A percentile compares a stretch with the other conserved stretches of the same genome.
Conservation (phyloP, 371 early-diverging fungal genomes). For the Lichtheimia ornata region DNA sequence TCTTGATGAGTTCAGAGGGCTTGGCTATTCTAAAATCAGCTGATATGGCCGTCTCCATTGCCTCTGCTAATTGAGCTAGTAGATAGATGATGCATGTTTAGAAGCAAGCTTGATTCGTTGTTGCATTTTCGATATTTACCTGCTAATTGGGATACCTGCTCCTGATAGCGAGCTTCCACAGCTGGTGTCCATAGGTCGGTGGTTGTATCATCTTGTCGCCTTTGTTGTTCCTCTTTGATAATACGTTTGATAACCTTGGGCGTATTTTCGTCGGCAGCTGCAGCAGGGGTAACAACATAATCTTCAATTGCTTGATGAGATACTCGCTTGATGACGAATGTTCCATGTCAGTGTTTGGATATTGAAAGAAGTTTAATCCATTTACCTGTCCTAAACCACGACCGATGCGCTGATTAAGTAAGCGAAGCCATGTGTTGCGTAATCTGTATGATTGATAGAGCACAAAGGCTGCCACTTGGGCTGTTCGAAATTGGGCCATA, state of each 20-base stretch:
- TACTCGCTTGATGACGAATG: background rate
- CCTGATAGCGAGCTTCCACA: constrained; percentile 27
- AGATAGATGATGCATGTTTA: too few species aligned
- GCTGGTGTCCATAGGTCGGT: constrained; percentile 41
- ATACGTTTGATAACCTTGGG: constrained; percentile 38
- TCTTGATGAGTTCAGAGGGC: constrained; percentile 45
- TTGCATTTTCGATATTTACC: constrained; percentile 16
- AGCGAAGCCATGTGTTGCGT: constrained; percentile 28
- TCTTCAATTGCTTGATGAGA: constrained; percentile 11
- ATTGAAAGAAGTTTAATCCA: too few species aligned
- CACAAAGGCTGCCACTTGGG: constrained; percentile 39
- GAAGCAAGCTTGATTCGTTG: background rate
- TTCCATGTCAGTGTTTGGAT: too few species aligned
- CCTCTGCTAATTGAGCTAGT: constrained; percentile 22
- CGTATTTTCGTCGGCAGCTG: constrained; percentile 18
- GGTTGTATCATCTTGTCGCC: background rate
- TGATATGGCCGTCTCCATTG: constrained; percentile 47
- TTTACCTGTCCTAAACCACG: constrained; percentile 33
- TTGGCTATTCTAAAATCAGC: constrained; percentile 41
- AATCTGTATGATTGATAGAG: constrained; percentile 30
- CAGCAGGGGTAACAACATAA: constrained; percentile 20
- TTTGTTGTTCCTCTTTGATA: constrained; percentile 22
- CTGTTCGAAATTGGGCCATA: constrained; percentile 50
- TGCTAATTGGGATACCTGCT: constrained; percentile 24
- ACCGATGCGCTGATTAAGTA: constrained; percentile 34